A percentile compares a stretch with the other conserved stretches of the same genome.
Evolutionary conservation across 2,329 filamentous ascomycete genomes (phyloP).

Genomic region (Geosmithia morbida): DNA sequence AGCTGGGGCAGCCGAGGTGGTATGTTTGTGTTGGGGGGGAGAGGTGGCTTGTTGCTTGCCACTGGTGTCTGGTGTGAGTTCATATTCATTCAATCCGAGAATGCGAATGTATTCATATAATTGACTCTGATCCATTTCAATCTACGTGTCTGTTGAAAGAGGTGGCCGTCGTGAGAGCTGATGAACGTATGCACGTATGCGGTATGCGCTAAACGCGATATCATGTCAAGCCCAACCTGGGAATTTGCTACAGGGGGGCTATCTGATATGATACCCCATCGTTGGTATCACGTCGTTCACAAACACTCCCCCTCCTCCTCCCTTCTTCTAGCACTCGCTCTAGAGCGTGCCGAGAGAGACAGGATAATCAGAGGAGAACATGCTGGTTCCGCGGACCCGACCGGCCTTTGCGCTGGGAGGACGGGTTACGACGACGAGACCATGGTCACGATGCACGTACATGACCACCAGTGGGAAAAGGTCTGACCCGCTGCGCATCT

Average conservation of each 20-base stretch:
- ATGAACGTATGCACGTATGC: constrained; percentile 16
- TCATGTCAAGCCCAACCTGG: neutral
- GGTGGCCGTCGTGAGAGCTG: too few species aligned
- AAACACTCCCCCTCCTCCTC: too few species aligned
- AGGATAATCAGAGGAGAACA: too few species aligned
- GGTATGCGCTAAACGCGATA: constrained; percentile 18
- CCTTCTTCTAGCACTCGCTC: too few species aligned
- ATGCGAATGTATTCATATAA: too few species aligned
- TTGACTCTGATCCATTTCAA: too few species aligned
- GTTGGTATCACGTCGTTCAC: too few species aligned
- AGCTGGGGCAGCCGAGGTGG: constrained; percentile 21
- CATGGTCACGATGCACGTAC: constrained; percentile 4
- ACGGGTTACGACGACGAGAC: constrained; percentile 1
- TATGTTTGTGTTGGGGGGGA: constrained; percentile 18
- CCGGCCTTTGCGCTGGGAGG: constrained; percentile 4
- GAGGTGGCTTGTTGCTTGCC: constrained; percentile 21
- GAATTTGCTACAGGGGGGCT: neutral
- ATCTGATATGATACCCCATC: too few species aligned
- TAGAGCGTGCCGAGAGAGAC: too few species aligned
- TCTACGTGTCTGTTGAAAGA: too few species aligned
- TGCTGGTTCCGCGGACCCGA: constrained; percentile 1
- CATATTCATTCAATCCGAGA: too few species aligned
- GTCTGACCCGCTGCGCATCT: constrained; percentile 57
- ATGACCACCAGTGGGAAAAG: constrained; percentile 4
- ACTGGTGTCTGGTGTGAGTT: constrained; percentile 13